A percentile compares a stretch with the other conserved stretches of the same genome.
Conservation (phyloP, 805 yeast species). For the Ogataea polymorpha region DNA sequence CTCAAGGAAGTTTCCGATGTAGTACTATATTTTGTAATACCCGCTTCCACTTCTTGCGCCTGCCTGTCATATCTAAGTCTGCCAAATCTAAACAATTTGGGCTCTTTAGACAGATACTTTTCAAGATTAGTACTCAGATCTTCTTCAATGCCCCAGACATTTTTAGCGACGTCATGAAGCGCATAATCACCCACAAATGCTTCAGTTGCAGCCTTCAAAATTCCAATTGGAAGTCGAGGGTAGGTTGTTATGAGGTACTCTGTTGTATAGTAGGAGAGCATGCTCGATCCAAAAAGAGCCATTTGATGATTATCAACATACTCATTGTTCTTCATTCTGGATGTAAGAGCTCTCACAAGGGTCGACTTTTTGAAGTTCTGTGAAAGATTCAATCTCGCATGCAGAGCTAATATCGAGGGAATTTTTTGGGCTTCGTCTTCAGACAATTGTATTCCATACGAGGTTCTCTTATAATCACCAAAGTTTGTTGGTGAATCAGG, state of each 20-base stretch:
- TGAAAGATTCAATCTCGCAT: conserved; percentile 70
- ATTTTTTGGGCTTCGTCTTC: conserved; percentile 56
- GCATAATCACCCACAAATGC: conserved; percentile 69
- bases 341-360: conserved; percentile 77
- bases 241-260: conserved; percentile 72
- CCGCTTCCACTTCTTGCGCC: conserved; percentile 50
- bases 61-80: conserved; percentile 49
- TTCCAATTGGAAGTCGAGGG: conserved; percentile 85
- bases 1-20: conserved; percentile 26
- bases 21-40: conserved; percentile 40
- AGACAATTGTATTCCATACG: conserved; percentile 32
- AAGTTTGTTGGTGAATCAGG: conserved; percentile 30
- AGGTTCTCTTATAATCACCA: conserved; percentile 30
- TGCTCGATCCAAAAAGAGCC: conserved; percentile 75
- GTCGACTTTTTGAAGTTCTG: conserved; percentile 54
- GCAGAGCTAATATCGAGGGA: conserved; percentile 76
- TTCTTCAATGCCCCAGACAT: conserved; percentile 83
- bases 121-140: conserved; percentile 64
- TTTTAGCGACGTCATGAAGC: conserved; percentile 61
- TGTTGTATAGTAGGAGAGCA: conserved; percentile 70
- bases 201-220: conserved; percentile 72
- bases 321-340: conserved; percentile 38
- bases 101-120: conserved; percentile 65
- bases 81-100: conserved; percentile 66
- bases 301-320: conserved; percentile 75